A percentile compares a stretch with the other conserved stretches of the same genome.
Conservation (phyloP, 768 basidiomycete species). For the Podaxis sp. region DNA sequence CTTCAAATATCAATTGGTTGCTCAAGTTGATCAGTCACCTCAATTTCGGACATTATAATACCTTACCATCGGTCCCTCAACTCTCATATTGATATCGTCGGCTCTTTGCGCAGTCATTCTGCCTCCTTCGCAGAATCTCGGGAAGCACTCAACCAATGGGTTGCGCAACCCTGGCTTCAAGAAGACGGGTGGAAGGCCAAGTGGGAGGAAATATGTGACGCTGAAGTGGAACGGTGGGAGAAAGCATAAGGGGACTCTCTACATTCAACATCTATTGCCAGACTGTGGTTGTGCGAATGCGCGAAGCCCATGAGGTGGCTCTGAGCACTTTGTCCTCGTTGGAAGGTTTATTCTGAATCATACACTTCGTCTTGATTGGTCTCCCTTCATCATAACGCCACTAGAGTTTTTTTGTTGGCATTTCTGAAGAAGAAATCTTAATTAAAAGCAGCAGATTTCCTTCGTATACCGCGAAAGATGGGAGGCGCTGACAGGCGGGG, state of each 20-base stretch:
- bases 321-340: neutral
- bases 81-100: constrained; percentile 51
- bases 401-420: neutral
- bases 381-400: neutral
- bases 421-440: neutral
- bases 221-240: constrained; percentile 75
- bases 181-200: constrained; percentile 64
- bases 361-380: neutral
- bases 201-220: constrained; percentile 77
- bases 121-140: constrained; percentile 68
- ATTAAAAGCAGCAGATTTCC: neutral
- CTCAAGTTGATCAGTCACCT: constrained; percentile 37
- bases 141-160: constrained; percentile 60
- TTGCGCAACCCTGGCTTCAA: constrained; percentile 61
- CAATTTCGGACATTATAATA: constrained; percentile 49
- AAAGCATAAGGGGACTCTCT: constrained; percentile 14
- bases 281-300: neutral
- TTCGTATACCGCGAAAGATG: neutral
- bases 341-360: neutral
- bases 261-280: neutral
- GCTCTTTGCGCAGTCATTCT: constrained; percentile 58
- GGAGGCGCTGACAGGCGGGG: too few species aligned
- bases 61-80: constrained; percentile 66
- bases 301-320: neutral
- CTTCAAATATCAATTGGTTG: neutral